Conservation (phyloP, 2,329 filamentous ascomycete genomes). For the Ceratocystis variospora region DNA sequence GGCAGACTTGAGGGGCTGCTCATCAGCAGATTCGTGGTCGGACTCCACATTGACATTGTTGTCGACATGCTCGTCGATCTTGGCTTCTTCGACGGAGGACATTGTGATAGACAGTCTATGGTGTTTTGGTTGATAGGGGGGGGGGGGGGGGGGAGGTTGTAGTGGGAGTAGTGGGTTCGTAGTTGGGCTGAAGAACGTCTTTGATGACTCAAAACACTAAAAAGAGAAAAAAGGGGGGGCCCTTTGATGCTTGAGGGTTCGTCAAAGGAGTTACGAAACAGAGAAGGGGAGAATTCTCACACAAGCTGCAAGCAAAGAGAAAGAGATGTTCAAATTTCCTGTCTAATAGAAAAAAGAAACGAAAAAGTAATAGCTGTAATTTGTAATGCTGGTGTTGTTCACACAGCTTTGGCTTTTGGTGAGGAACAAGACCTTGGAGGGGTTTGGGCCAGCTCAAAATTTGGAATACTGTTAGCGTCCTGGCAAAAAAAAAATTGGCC, state of each 20-base stretch:
- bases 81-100: slow-evolving; percentile 44
- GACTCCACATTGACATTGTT: slow-evolving; percentile 49
- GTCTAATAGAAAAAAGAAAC: background rate
- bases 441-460: slow-evolving; percentile 17
- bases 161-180: background rate
- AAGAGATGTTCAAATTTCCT: background rate
- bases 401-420: background rate
- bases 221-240: slow-evolving; percentile 16
- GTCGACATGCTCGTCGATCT: slow-evolving; percentile 50
- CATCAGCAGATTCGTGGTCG: slow-evolving; percentile 40
- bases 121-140: background rate
- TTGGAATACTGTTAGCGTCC: slow-evolving; percentile 18
- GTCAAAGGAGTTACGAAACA: background rate
- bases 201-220: slow-evolving; percentile 15
- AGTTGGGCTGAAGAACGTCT: slow-evolving; percentile 8
- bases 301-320: background rate
- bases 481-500: slow-evolving; percentile 11
- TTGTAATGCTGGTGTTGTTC: background rate
- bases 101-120: slow-evolving; percentile 27
- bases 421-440: slow-evolving; percentile 13
- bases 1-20: slow-evolving; percentile 66
- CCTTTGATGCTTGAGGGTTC: background rate
- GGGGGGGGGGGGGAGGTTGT: background rate
- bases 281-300: background rate
- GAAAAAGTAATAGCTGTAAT: background rate